phyloP scores from a whole-genome alignment of 177 flowering plant species.

The Vitis hybrid region DNA sequence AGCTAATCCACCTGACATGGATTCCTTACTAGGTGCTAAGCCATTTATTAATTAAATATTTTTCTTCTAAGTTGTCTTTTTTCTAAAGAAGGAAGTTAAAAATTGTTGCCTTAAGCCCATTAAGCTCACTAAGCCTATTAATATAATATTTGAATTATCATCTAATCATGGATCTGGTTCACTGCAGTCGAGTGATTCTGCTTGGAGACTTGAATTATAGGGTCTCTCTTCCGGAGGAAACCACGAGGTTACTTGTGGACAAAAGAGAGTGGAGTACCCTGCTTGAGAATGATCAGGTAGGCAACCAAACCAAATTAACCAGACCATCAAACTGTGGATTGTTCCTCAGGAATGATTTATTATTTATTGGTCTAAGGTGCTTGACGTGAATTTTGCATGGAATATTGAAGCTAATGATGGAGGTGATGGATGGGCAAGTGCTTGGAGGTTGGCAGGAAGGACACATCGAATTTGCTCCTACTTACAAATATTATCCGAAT shows the following conservation, averaged over 20 bases:
- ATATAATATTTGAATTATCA: background rate
- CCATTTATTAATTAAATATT: background rate
- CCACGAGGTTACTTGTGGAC: constrained; percentile 41
- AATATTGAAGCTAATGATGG: constrained; percentile 34
- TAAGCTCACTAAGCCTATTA: background rate
- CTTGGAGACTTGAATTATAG: constrained; percentile 76
- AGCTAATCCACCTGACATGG: constrained; percentile 15
- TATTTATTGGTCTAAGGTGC: no score
- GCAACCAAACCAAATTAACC: no score
- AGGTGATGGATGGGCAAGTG: constrained; percentile 37
- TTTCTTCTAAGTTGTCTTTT: background rate
- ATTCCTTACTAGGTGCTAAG: background rate
- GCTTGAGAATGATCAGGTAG: constrained; percentile 66
- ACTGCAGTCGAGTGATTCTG: constrained; percentile 53
- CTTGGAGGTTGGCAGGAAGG: constrained; percentile 79
- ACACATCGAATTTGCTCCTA: constrained; percentile 57
- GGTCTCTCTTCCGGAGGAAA: constrained; percentile 51
- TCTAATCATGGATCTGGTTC: constrained; percentile 13
- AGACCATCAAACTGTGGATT: no score
- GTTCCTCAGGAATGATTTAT: no score
- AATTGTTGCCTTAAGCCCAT: background rate
- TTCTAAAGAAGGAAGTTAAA: background rate
- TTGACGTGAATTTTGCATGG: background rate
- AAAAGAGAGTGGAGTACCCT: constrained; percentile 44
- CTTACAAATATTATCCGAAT: constrained; percentile 65